Conservation (phyloP, 345 rosid genomes). For the Stellera chamaejasme region DNA sequence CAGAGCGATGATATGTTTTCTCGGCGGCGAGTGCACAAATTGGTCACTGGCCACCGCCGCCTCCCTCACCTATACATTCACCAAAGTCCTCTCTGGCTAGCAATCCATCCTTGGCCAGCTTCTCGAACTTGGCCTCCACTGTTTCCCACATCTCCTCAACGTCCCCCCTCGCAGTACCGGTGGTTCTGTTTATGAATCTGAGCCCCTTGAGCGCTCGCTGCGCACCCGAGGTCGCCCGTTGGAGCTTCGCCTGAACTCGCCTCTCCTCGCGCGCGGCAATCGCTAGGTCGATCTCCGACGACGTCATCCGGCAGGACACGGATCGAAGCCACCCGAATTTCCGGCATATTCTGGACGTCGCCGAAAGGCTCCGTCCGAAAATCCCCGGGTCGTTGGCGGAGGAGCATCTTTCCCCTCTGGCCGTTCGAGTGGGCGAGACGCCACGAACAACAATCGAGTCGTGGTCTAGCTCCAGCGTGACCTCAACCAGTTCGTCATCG, state of each 20-base stretch:
- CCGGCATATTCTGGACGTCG: constrained; percentile 49
- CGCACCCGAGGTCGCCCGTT: constrained; percentile 62
- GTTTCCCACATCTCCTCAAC: constrained; percentile 60
- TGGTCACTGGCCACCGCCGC: neutral
- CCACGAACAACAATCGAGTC: constrained; percentile 64
- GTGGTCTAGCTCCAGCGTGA: constrained; percentile 66
- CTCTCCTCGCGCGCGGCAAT: constrained; percentile 49
- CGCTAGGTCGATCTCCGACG: constrained; percentile 21
- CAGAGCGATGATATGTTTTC: no score
- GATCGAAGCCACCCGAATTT: constrained; percentile 58
- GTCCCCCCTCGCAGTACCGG: constrained; percentile 21
- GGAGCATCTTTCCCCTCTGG: constrained; percentile 8
- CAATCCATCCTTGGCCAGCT: constrained; percentile 53
- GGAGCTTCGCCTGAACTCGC: constrained; percentile 45
- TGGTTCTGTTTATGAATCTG: constrained; percentile 57
- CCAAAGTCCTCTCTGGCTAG: constrained; percentile 83
- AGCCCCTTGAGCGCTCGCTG: constrained; percentile 74
- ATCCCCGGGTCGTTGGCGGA: constrained; percentile 8
- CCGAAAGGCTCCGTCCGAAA: constrained; percentile 43
- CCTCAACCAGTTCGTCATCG: constrained; percentile 50
- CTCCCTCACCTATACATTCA: constrained; percentile 71
- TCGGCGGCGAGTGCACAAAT: neutral
- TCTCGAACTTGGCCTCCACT: constrained; percentile 55
- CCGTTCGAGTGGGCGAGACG: constrained; percentile 31
- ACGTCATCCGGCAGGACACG: constrained; percentile 43